phyloP scores from a whole-genome alignment of 2,329 filamentous ascomycete species.

The Decorospora gaudefroyi region DNA sequence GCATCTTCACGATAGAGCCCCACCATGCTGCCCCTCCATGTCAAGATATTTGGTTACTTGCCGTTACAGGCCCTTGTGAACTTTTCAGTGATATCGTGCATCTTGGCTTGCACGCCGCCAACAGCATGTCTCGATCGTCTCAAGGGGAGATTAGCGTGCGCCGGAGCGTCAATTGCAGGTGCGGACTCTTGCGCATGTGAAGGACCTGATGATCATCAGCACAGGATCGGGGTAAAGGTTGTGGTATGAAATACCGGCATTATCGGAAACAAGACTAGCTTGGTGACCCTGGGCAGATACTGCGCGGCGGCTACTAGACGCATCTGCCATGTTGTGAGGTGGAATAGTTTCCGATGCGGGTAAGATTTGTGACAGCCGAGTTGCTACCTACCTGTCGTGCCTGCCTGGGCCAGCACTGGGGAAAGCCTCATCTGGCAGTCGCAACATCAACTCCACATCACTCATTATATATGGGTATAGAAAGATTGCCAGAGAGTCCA shows the following conservation, averaged over 20 bases:
- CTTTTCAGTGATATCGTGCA: conserved; percentile 60
- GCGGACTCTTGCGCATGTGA: conserved; percentile 23
- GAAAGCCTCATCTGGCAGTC: conserved; percentile 5
- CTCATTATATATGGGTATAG: conserved; percentile 1
- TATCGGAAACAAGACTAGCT: conserved; percentile 15
- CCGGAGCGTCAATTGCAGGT: conserved; percentile 19
- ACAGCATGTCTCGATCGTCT: conserved; percentile 34
- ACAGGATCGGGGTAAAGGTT: neutral
- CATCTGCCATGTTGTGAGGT: conserved; percentile 44
- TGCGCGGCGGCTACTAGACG: conserved; percentile 31
- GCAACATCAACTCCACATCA: conserved; percentile 13
- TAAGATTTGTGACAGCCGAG: conserved; percentile 33
- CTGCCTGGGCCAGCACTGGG: conserved; percentile 1
- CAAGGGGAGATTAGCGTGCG: conserved; percentile 34
- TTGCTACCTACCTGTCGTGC: conserved; percentile 17
- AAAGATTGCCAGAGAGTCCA: conserved; percentile 1
- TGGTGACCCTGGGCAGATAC: conserved; percentile 19
- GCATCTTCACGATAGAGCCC: conserved; percentile 14
- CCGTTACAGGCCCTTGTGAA: conserved; percentile 59
- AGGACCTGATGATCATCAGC: conserved; percentile 26
- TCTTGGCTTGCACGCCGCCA: conserved; percentile 40
- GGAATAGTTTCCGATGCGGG: conserved; percentile 40
- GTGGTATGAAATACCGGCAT: conserved; percentile 28
- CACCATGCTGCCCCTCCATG: conserved; percentile 22
- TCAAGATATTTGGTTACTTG: conserved; percentile 35